Conservation (phyloP, 805 yeast species). For the Lipomyces mesembrius region DNA sequence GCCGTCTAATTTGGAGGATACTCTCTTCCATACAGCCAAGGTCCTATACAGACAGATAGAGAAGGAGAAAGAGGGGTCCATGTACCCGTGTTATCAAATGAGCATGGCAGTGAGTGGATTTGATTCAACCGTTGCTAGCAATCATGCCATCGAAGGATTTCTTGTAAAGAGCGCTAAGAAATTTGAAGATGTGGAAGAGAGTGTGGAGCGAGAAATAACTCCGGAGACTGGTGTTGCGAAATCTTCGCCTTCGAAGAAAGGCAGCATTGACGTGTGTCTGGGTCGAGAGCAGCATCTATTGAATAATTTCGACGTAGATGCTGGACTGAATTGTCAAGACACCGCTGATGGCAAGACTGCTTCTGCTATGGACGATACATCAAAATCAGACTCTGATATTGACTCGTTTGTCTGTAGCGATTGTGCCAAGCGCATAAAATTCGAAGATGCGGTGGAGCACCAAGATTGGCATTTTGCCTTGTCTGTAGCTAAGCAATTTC, state of each 20-base stretch:
- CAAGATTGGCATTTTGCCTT: slow-evolving; percentile 51
- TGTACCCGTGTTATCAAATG: slow-evolving; percentile 29
- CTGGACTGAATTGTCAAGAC: neutral
- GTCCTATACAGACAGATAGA: slow-evolving; percentile 39
- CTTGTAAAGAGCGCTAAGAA: slow-evolving; percentile 10
- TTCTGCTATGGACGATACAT: neutral
- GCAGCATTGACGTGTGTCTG: neutral
- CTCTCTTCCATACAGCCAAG: slow-evolving; percentile 24
- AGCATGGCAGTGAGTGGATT: slow-evolving; percentile 27
- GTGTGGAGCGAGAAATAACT: neutral
- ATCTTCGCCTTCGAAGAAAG: neutral
- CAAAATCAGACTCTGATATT: neutral
- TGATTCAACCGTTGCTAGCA: slow-evolving; percentile 18
- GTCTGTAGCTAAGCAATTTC: slow-evolving; percentile 35
- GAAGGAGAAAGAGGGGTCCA: slow-evolving; percentile 14
- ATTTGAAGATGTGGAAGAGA: neutral
- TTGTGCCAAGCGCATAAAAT: slow-evolving; percentile 40
- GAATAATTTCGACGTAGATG: neutral
- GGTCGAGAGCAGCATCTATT: neutral
- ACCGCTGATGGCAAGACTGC: too few species aligned
- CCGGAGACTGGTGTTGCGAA: neutral
- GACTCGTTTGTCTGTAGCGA: slow-evolving; percentile 39
- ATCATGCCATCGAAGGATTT: slow-evolving; percentile 19
- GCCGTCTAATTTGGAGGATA: slow-evolving; percentile 15
- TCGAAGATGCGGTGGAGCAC: slow-evolving; percentile 44